A percentile compares a stretch with the other conserved stretches of the same genome.
These are phyloP conservation scores for Coelastrella sp. DNA, from an alignment of 139 green algal genomes.

Conservation along the genomic window DNA sequence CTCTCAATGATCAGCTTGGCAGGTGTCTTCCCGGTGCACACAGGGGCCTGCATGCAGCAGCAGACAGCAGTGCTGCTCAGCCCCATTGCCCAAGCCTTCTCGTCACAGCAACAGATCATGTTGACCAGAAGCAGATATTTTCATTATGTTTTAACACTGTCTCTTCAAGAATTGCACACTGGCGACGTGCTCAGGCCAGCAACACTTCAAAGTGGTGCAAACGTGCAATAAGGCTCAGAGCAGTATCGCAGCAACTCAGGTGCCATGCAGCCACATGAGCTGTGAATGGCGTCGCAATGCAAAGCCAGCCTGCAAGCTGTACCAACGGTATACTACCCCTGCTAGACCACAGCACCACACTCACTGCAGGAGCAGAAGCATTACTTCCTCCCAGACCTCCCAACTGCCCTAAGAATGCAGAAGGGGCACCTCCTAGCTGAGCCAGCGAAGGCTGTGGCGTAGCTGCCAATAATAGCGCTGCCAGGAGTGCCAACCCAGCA, in stretches of 20 bases:
- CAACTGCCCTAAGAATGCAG: conserved; percentile 33
- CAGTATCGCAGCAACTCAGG: too few relatives aligned
- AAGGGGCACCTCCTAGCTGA: conserved; percentile 11
- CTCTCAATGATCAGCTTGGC: conserved; percentile 59
- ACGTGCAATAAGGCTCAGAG: too few relatives aligned
- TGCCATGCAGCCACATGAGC: too few relatives aligned
- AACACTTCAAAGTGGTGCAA: too few relatives aligned
- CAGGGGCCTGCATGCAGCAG: not conserved
- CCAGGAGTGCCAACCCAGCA: conserved; percentile 1
- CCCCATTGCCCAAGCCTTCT: not conserved
- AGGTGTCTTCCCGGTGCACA: conserved; percentile 7
- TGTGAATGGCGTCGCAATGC: too few relatives aligned
- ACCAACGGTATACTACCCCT: not conserved
- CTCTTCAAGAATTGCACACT: too few relatives aligned
- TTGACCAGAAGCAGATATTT: too few relatives aligned
- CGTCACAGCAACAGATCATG: too few relatives aligned
- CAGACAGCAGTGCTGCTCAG: not conserved
- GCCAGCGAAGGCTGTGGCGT: not conserved
- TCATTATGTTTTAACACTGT: too few relatives aligned
- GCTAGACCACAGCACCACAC: not conserved
- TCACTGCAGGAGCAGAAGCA: not conserved
- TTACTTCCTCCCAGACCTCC: not conserved
- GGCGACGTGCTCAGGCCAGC: too few relatives aligned
- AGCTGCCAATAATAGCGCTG: conserved; percentile 9
- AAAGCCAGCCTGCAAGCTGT: too few relatives aligned